phyloP scores from a whole-genome alignment of 148 eudicot species.

The Rhododendron molle region DNA sequence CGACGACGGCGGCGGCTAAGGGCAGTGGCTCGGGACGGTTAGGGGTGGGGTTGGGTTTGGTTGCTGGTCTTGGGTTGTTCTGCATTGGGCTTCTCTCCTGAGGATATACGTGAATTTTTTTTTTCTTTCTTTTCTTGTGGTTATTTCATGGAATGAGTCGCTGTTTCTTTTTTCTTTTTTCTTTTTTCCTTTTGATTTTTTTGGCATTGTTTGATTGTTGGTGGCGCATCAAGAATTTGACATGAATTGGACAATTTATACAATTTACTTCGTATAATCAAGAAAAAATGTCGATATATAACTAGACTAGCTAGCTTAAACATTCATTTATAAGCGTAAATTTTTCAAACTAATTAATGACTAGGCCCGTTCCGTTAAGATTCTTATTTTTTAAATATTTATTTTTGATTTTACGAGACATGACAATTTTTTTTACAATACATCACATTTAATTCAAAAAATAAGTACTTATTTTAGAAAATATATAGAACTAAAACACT shows the following conservation, averaged over 20 bases:
- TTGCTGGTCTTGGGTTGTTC: slow-evolving; percentile 33
- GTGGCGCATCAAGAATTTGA: background rate
- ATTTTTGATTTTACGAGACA: no score
- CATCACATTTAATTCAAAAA: no score
- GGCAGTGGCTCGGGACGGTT: slow-evolving; percentile 24
- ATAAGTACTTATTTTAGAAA: no score
- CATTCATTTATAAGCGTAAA: no score
- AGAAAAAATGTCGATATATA: no score
- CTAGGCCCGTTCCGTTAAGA: no score
- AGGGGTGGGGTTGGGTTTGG: slow-evolving; percentile 36
- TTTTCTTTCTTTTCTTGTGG: background rate
- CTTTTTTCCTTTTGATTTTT: background rate
- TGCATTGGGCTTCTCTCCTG: slow-evolving; percentile 33
- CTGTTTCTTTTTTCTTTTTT: background rate
- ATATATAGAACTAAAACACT: no score
- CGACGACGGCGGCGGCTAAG: slow-evolving; percentile 11
- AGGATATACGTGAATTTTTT: slow-evolving; percentile 6
- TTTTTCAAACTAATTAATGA: no score
- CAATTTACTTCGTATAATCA: no score
- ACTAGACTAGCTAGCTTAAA: no score
- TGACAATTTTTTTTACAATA: no score
- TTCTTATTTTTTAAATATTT: no score
- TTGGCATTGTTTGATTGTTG: background rate
- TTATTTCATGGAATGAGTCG: background rate
- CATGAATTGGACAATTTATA: background rate